A percentile compares a stretch with the other conserved stretches of the same genome.
phyloP scores from a whole-genome alignment of 148 eudicot species.

The Vaccinium darrowii region DNA sequence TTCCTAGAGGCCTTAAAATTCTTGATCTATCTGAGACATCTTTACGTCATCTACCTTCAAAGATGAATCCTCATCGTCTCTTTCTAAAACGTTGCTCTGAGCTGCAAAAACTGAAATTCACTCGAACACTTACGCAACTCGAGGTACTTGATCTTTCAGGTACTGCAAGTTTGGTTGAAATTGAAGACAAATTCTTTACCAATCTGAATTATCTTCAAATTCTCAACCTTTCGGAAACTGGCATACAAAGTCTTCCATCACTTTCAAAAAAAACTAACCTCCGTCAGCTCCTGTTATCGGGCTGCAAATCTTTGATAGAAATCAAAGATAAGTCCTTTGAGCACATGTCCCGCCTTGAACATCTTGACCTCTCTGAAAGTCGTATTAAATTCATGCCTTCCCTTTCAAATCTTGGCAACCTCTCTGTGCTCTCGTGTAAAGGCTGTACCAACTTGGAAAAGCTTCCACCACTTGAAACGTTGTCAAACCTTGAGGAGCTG shows the following conservation, averaged over 20 bases:
- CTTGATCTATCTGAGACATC: constrained; percentile 32
- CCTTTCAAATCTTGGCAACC: constrained; percentile 23
- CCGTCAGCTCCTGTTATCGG: neutral
- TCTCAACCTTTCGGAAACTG: neutral
- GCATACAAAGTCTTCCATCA: neutral
- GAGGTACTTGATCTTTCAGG: constrained; percentile 30
- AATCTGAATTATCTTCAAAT: neutral
- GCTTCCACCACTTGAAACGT: constrained; percentile 9
- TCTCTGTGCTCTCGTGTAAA: constrained; percentile 24
- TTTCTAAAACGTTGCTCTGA: constrained; percentile 14
- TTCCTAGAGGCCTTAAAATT: constrained; percentile 9
- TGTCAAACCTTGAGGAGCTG: constrained; percentile 30
- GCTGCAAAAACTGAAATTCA: neutral
- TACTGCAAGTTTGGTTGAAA: neutral
- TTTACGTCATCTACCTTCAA: constrained; percentile 14
- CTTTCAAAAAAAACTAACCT: neutral
- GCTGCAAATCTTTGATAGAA: constrained; percentile 21
- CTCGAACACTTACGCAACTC: constrained; percentile 6
- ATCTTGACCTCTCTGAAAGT: constrained; percentile 30
- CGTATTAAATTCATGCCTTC: constrained; percentile 18
- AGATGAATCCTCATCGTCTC: constrained; percentile 20
- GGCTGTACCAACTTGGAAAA: constrained; percentile 10
- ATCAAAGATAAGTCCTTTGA: constrained; percentile 26
- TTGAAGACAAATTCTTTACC: neutral
- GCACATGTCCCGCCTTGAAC: constrained; percentile 26